A percentile compares a stretch with the other conserved stretches of the same genome.
Evolutionary conservation across 225 moss, liverwort and hornwort genomes (phyloP).

Genomic region (Rhytidiadelphus loreus): DNA sequence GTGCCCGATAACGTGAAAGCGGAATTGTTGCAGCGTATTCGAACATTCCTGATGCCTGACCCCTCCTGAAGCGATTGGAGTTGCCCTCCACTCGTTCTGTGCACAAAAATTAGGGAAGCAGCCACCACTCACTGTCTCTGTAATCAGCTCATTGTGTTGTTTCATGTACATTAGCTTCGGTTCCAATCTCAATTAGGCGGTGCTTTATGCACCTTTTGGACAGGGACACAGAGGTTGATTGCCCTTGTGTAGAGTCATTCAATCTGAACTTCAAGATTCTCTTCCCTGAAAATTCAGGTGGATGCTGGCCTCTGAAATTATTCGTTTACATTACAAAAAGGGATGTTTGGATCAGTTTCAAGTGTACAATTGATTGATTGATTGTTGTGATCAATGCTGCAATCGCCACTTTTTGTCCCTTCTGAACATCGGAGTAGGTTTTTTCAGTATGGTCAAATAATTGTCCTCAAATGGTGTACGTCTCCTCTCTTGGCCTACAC

Average conservation of each 20-base stretch:
- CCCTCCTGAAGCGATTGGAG: constrained; percentile 30
- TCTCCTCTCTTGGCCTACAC: neutral
- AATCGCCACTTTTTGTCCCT: neutral
- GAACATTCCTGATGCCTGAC: constrained; percentile 74
- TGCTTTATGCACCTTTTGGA: constrained; percentile 4
- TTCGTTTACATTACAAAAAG: neutral
- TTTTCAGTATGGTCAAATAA: neutral
- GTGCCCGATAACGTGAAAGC: constrained; percentile 94
- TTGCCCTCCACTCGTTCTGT: neutral
- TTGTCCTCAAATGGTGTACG: neutral
- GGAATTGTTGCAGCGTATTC: constrained; percentile 83
- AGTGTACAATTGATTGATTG: neutral
- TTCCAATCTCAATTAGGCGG: neutral
- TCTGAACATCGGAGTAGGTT: neutral
- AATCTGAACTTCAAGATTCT: constrained; percentile 8
- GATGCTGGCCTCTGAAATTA: neutral
- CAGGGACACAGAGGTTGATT: neutral
- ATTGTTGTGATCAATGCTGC: neutral
- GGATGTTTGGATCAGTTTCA: neutral
- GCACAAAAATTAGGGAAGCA: neutral
- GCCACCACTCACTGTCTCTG: neutral
- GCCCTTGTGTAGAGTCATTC: neutral
- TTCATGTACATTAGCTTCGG: constrained; percentile 9
- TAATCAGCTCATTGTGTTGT: neutral
- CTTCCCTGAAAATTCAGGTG: neutral